phyloP scores from a whole-genome alignment of 768 basidiomycete species.

The Amanita exitialis region DNA sequence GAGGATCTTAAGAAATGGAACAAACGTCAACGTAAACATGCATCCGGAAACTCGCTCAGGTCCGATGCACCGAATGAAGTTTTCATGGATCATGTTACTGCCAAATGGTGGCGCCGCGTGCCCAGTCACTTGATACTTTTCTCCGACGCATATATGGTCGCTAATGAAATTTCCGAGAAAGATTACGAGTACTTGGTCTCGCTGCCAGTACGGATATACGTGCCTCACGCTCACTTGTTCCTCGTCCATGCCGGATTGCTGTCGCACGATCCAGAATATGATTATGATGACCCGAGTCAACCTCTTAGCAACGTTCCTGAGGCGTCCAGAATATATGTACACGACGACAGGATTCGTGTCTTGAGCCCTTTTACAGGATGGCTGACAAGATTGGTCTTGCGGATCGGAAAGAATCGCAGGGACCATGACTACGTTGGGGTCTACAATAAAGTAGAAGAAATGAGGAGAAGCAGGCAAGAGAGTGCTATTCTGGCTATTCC shows the following conservation, averaged over 20 bases:
- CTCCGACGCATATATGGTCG: slow-evolving; percentile 69
- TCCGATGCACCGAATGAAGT: neutral
- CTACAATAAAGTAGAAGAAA: slow-evolving; percentile 11
- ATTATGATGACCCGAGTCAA: slow-evolving; percentile 42
- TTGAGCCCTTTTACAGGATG: neutral
- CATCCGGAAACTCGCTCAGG: slow-evolving; percentile 8
- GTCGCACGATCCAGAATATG: slow-evolving; percentile 52
- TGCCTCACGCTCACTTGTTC: slow-evolving; percentile 66
- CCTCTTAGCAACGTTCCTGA: slow-evolving; percentile 60
- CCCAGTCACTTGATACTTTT: slow-evolving; percentile 69
- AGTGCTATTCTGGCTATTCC: slow-evolving; percentile 58
- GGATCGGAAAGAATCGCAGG: neutral
- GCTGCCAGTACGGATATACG: slow-evolving; percentile 67
- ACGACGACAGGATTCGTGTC: neutral
- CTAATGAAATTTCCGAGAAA: slow-evolving; percentile 47
- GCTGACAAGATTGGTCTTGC: neutral
- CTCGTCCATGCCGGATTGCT: slow-evolving; percentile 82
- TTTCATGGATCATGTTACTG: slow-evolving; percentile 11
- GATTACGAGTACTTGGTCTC: slow-evolving; percentile 66
- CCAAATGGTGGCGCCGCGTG: slow-evolving; percentile 37
- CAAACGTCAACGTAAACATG: slow-evolving; percentile 18
- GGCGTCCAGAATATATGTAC: slow-evolving; percentile 13
- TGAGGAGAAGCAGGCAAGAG: slow-evolving; percentile 55
- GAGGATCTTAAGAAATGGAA: slow-evolving; percentile 33
- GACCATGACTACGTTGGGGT: neutral